Evolutionary conservation across 2,329 filamentous ascomycete species (phyloP), one percentile per base, ranked within the genome.

Genomic region (Elsinoe ampelina): DNA sequence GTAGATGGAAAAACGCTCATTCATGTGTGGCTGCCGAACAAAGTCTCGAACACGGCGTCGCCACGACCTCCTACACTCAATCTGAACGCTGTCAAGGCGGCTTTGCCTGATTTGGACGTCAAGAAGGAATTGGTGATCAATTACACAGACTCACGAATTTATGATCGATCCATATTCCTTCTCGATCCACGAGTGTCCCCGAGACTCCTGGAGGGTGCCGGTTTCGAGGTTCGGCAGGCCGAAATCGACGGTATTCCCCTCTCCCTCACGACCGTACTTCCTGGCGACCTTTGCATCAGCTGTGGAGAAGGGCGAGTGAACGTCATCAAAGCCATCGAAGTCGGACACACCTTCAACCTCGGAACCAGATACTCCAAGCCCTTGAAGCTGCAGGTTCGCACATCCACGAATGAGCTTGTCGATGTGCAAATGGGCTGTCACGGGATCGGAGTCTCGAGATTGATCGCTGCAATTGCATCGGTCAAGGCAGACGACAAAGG

Each of bases 281-380:
- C 83, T 42, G 87, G 86, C 11, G 89, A 95, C 65, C 63, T 70
- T 10, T 98, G 93, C 64, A 82, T 87, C 0, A 75, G 78, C 38
- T 98, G 93, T 67, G 66, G 72, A 0, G 65, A 75, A 0, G 86
- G 86, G 0, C 74, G 70, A 1, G 75, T 97, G 19, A 76, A 75
- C 42, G 76, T 87, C 2, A 79, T 86, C 58, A 84, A 80, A 60
- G 88, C 90, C 6, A 85, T 97, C 51, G 93, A 98, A 71, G 78
- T 97, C 13, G 93, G 89, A 0, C 93, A 98, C 70, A 97, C 93
- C 0, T 98, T 98, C 72, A 85, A 95, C 69, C 83, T 98, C 1
- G 91, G 92, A 10, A 91, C 88, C 1, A 82, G 91, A 30, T 98
- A 98, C 73, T 91, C 87, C 20, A 76, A 81, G 17, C 85, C 89